These are phyloP conservation scores for Avena insularis DNA, from an alignment of 176 grass and related monocot genomes.

Conservation along the genomic window DNA sequence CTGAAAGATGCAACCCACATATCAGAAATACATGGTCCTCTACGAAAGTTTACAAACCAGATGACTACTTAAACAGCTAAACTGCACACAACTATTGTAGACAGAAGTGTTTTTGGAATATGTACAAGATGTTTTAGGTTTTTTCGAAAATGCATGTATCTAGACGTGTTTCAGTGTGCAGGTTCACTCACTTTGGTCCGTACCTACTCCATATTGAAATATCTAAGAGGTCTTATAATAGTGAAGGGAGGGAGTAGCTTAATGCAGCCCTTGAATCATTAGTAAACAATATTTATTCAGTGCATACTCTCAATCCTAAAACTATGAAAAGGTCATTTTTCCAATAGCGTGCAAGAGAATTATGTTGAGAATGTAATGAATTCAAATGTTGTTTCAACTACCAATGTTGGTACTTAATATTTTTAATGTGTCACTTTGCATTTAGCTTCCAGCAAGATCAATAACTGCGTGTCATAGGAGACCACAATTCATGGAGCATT, in stretches of 20 bases:
- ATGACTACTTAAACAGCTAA: neutral
- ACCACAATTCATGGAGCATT: neutral
- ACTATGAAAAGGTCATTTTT: neutral
- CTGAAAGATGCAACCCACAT: slow-evolving; percentile 55
- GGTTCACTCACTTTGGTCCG: too few species aligned
- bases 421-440: neutral
- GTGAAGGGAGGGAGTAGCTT: too few species aligned
- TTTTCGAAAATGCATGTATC: too few species aligned
- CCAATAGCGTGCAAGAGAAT: neutral
- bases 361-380: neutral
- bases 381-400: neutral
- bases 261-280: neutral
- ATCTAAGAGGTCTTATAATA: too few species aligned
- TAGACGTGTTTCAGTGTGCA: too few species aligned
- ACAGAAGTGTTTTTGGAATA: neutral
- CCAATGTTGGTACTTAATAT: neutral
- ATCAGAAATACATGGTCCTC: slow-evolving; percentile 30
- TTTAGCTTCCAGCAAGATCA: neutral
- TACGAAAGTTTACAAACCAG: neutral
- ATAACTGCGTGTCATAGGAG: neutral
- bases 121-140: neutral
- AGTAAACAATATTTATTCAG: neutral
- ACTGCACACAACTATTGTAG: neutral
- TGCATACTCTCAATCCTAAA: neutral
- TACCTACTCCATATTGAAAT: too few species aligned